phyloP scores from a whole-genome alignment of 202 grass and related monocot species.

The Setaria viridis region DNA sequence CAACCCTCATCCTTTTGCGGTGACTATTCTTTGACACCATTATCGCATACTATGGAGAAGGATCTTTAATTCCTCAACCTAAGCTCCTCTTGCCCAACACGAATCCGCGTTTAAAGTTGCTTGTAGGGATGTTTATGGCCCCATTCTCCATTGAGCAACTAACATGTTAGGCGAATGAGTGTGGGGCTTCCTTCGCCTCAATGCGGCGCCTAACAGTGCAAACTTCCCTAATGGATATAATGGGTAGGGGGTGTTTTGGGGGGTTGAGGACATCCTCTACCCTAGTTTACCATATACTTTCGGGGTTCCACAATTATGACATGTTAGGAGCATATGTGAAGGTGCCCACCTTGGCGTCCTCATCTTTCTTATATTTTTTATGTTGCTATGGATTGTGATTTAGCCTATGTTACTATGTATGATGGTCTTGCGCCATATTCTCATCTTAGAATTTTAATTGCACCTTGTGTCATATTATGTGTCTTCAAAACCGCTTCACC shows the following conservation, averaged over 20 bases:
- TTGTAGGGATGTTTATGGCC: not conserved
- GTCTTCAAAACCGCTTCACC: not conserved
- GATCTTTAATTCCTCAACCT: not conserved
- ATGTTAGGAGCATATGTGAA: too few species aligned
- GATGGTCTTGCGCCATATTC: not conserved
- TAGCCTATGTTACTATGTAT: too few species aligned
- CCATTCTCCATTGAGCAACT: too few species aligned
- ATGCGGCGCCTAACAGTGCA: too few species aligned
- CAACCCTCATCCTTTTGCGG: not conserved
- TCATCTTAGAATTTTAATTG: not conserved
- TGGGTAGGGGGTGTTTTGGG: too few species aligned
- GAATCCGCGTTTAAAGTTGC: not conserved
- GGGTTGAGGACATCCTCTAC: too few species aligned
- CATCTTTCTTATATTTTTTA: not conserved
- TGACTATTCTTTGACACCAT: not conserved
- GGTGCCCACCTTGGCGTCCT: too few species aligned
- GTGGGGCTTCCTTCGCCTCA: too few species aligned
- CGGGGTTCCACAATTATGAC: too few species aligned
- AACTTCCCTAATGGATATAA: too few species aligned
- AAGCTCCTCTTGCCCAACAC: not conserved
- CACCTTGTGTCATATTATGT: too few species aligned
- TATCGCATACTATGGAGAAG: not conserved
- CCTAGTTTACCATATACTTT: too few species aligned
- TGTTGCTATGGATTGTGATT: not conserved
- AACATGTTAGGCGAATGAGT: not conserved